Percentiles rank a stretch among this genome's conserved stretches.
Evolutionary conservation across 169 alveolate genomes (phyloP).

Genomic region (Plasmodium berghei): DNA sequence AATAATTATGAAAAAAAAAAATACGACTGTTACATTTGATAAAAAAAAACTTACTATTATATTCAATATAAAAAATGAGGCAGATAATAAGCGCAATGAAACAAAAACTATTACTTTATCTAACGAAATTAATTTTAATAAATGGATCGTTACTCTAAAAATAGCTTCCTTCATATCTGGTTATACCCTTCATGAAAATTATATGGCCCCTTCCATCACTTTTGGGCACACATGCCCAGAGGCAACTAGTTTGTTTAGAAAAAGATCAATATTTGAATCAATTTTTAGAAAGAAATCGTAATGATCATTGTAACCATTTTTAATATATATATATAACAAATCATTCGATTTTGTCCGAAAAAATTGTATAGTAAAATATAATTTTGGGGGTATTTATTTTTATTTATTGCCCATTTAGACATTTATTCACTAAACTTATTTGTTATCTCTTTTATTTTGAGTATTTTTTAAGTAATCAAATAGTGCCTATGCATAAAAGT

Average conservation of each 20-base stretch:
- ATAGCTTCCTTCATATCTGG: conserved; percentile 81
- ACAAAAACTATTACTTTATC: conserved; percentile 40
- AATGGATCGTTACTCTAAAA: conserved; percentile 83
- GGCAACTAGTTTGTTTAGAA: conserved; percentile 72
- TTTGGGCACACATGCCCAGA: conserved; percentile 86
- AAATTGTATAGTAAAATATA: too few species aligned
- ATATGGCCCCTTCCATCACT: conserved; percentile 79
- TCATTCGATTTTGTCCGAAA: too few species aligned
- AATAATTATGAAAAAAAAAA: conserved; percentile 74
- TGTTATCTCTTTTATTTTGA: too few species aligned
- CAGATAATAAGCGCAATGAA: conserved; percentile 11
- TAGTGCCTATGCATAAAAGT: too few species aligned
- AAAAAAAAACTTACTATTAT: conserved; percentile 67
- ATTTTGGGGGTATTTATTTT: too few species aligned
- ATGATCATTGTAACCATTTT: too few species aligned
- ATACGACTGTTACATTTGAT: conserved; percentile 69
- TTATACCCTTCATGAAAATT: conserved; percentile 46
- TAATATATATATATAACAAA: too few species aligned
- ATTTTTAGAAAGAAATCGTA: conserved; percentile 21
- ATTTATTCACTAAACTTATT: too few species aligned
- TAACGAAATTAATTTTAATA: conserved; percentile 71
- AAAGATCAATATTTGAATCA: conserved; percentile 13
- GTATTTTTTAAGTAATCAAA: too few species aligned
- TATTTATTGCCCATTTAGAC: too few species aligned
- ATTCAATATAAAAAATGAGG: conserved; percentile 47